These are phyloP conservation scores for Erythrophleum ivorense DNA, from an alignment of 331 rosid species.

Conservation along the genomic window DNA sequence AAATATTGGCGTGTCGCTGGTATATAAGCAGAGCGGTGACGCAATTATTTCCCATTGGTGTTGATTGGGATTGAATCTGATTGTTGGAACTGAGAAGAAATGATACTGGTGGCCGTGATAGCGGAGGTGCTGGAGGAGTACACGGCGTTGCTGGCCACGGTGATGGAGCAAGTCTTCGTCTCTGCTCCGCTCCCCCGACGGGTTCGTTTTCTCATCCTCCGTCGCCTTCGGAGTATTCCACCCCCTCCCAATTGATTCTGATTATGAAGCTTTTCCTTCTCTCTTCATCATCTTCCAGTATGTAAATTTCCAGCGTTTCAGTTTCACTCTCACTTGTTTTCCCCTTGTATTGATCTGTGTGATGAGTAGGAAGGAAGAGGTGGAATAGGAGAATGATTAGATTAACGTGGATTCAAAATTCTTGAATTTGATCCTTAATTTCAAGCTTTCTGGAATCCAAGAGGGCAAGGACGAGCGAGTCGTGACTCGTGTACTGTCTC, in stretches of 20 bases:
- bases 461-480: background rate
- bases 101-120: constrained; percentile 74
- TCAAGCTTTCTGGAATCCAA: background rate
- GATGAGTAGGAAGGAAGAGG: background rate
- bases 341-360: background rate
- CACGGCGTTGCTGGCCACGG: constrained; percentile 72
- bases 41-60: background rate
- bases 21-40: background rate
- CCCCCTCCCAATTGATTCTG: background rate
- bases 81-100: constrained; percentile 4
- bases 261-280: background rate
- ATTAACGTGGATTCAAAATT: background rate
- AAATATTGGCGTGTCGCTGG: no score
- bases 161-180: constrained; percentile 65
- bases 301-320: background rate
- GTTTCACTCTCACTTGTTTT: background rate
- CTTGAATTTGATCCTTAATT: background rate
- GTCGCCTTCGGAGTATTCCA: constrained; percentile 43
- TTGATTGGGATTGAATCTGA: background rate
- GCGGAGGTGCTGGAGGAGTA: constrained; percentile 89
- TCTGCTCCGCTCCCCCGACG: constrained; percentile 78
- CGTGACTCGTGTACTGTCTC: background rate
- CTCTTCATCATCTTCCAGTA: background rate
- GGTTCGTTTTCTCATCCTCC: constrained; percentile 76
- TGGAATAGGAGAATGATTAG: background rate